Conservation (phyloP, 768 basidiomycete genomes). For the Tricholoma terreum region DNA sequence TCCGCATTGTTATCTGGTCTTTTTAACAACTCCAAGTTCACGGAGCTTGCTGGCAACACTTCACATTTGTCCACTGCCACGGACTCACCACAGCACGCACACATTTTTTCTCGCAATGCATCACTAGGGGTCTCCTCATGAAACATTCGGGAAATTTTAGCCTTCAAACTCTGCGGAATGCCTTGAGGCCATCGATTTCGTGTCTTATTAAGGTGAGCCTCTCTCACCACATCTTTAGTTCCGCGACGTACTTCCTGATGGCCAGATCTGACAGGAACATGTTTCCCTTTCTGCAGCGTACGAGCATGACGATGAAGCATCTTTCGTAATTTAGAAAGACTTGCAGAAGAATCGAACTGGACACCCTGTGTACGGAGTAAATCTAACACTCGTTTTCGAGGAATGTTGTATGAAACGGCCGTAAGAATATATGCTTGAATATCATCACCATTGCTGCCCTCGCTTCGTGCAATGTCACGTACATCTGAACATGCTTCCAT, state of each 20-base stretch:
- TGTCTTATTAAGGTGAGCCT: neutral
- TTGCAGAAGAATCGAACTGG: too few species aligned
- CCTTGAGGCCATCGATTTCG: neutral
- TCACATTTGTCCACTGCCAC: neutral
- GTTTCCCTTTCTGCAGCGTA: too few species aligned
- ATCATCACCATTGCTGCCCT: neutral
- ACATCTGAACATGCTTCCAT: too few species aligned
- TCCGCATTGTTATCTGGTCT: too few species aligned
- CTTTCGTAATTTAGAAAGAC: too few species aligned
- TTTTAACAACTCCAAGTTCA: too few species aligned
- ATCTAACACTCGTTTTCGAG: neutral
- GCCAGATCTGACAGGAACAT: too few species aligned
- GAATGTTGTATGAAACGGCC: neutral
- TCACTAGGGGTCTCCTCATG: neutral
- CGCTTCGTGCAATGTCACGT: too few species aligned
- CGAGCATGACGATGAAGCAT: neutral
- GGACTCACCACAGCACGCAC: neutral
- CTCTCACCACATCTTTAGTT: neutral
- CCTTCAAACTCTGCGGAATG: neutral
- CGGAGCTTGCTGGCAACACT: too few species aligned
- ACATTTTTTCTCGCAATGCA: neutral
- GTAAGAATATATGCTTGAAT: neutral
- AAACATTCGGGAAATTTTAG: neutral
- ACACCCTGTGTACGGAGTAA: too few species aligned
- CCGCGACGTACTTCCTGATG: neutral